Evolutionary conservation across 1,284 basidiomycete species (phyloP), one percentile per base, ranked within the genome.

Genomic region (Trichosporon faecale): DNA sequence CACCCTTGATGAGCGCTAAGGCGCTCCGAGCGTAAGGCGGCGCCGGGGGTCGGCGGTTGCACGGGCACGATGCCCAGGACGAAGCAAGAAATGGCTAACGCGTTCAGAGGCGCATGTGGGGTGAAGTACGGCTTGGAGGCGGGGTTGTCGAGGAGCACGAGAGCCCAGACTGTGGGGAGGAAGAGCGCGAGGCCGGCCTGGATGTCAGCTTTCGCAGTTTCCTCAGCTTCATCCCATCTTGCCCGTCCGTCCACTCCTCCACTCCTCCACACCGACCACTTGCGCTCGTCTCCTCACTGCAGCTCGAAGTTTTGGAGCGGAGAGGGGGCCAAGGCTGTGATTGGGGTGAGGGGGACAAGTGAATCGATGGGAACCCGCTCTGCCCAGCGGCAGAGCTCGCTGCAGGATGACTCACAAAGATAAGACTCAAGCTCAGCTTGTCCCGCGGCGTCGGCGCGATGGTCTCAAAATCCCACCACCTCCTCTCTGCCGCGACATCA

Each of bases 71-170:
- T 67, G 75, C 80, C 82, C 1, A 81, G 66, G 9, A 80, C 68
- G 65, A 82, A 75, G 25, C 75, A 71, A 0, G 78, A 75, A 64
- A 84, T 77, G 1, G 76, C 78, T 3, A 83, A 73, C 18, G 75
- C 75, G 63, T 83, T 79, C 35, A 80, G 74, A 0, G 78, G 78
- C 3, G 83, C 80, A 70, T 84, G 83, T 3, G 76, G 75, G 8
- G 79, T 78, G 68, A 84, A 84, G 74, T 76, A 80, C 31, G 76
- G 77, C 61, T 77, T 75, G 21, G 67, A 72, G 57, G 68, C 7
- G 11, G 73, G 65, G 57, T 64, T 35, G 27, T 72, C 72, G 21
- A 69, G 73, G 40, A 80, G 72, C 37, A 82, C 76, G 29, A 80
- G 71, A 55, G 77, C 75, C 71, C 75, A 76, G 25, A 77, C 79